These are phyloP conservation scores for Tanacetum coccineum DNA, from an alignment of 129 eudicot genomes.

Conservation along the genomic window DNA sequence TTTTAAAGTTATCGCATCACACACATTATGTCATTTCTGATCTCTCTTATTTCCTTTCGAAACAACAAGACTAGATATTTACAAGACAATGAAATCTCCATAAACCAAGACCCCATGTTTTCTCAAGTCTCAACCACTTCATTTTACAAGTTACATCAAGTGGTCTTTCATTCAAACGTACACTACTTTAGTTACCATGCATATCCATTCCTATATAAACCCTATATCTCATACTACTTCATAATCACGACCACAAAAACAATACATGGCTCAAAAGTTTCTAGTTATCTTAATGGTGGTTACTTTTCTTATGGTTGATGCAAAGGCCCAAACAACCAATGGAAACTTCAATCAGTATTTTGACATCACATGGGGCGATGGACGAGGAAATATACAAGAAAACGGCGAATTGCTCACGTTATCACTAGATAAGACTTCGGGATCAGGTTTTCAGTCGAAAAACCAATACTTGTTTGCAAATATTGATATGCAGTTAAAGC, in stretches of 20 bases:
- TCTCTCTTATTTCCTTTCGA: background rate
- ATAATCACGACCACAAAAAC: background rate
- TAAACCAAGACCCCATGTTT: background rate
- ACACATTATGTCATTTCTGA: too few relatives aligned
- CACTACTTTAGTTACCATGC: background rate
- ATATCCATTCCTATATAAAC: slow-evolving; percentile 2
- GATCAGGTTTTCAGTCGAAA: background rate
- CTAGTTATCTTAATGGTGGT: background rate
- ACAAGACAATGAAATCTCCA: background rate
- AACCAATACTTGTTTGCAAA: background rate
- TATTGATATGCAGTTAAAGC: background rate
- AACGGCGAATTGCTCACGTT: background rate
- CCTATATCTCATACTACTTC: background rate
- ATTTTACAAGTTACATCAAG: background rate
- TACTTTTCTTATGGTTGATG: slow-evolving; percentile 15
- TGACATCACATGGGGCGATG: background rate
- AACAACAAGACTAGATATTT: background rate
- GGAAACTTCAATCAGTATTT: slow-evolving; percentile 13
- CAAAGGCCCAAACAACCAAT: background rate
- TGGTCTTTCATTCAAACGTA: background rate
- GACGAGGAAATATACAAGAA: background rate
- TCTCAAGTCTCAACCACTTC: slow-evolving; percentile 11
- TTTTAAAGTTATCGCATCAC: too few relatives aligned
- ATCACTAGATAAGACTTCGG: background rate
- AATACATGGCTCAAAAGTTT: background rate